A percentile compares a stretch with the other conserved stretches of the same genome.
phyloP scores from a whole-genome alignment of 176 grass and related monocot species.

The Phyllostachys edulis region DNA sequence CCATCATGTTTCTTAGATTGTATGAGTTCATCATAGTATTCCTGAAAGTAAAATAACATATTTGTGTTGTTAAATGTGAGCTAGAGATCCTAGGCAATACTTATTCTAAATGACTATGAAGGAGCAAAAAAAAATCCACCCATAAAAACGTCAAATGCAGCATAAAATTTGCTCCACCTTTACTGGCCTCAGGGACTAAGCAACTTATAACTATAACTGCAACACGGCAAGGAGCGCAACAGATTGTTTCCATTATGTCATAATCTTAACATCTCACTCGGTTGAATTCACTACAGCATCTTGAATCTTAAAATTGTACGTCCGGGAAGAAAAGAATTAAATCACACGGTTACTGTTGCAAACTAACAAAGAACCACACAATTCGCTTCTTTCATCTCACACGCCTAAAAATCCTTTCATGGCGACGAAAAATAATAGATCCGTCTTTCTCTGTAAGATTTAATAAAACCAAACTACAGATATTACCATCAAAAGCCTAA shows the following conservation, averaged over 20 bases:
- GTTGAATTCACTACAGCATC: neutral
- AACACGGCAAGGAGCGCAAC: neutral
- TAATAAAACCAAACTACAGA: neutral
- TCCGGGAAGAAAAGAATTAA: neutral
- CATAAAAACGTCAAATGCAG: neutral
- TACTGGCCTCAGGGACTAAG: neutral
- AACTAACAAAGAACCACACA: neutral
- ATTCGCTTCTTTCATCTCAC: neutral
- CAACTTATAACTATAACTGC: neutral
- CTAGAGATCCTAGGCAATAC: neutral
- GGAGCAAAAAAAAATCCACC: neutral
- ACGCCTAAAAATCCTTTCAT: neutral
- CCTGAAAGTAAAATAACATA: conserved; percentile 46
- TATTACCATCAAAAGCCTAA: neutral
- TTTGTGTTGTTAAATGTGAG: neutral
- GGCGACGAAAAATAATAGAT: neutral
- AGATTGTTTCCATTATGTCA: neutral
- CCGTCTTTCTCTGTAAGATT: neutral
- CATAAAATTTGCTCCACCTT: neutral
- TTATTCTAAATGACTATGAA: neutral
- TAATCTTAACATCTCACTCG: neutral
- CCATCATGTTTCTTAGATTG: conserved; percentile 57
- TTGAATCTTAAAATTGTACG: neutral
- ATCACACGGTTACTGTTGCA: neutral
- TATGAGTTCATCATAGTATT: conserved; percentile 67